Evolutionary conservation across 345 rosid genomes (phyloP).

Genomic region (Dimocarpus longan): DNA sequence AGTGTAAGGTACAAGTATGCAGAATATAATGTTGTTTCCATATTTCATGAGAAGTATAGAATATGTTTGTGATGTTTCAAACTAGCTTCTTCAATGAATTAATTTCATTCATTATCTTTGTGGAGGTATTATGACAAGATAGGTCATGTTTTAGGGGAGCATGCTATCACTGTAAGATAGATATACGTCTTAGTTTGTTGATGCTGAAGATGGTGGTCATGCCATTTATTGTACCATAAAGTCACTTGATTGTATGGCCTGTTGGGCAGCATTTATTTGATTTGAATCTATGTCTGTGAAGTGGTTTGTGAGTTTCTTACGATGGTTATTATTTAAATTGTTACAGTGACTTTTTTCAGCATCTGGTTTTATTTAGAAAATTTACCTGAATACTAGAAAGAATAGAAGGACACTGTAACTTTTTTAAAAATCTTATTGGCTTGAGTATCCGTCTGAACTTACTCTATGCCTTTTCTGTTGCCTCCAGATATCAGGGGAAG

Average conservation of each 20-base stretch:
- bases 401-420: background rate
- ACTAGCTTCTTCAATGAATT: background rate
- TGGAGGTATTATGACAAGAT: background rate
- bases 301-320: background rate
- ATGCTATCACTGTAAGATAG: background rate
- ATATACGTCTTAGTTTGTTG: background rate
- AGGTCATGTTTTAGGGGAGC: background rate
- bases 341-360: background rate
- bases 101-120: background rate
- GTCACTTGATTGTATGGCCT: background rate
- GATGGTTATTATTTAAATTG: background rate
- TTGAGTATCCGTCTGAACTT: background rate
- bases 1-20: background rate
- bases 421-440: background rate
- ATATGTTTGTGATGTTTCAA: background rate
- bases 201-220: background rate
- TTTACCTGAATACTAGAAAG: background rate
- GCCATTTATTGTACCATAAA: background rate
- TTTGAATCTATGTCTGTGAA: background rate
- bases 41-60: background rate
- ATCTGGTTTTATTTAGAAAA: background rate
- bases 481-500: constrained; percentile 81
- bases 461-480: background rate
- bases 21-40: background rate
- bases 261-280: background rate